Evolutionary conservation across 2,329 filamentous ascomycete species (phyloP), one percentile per base, ranked within the genome.

Genomic region (Paecilomyces variotii): DNA sequence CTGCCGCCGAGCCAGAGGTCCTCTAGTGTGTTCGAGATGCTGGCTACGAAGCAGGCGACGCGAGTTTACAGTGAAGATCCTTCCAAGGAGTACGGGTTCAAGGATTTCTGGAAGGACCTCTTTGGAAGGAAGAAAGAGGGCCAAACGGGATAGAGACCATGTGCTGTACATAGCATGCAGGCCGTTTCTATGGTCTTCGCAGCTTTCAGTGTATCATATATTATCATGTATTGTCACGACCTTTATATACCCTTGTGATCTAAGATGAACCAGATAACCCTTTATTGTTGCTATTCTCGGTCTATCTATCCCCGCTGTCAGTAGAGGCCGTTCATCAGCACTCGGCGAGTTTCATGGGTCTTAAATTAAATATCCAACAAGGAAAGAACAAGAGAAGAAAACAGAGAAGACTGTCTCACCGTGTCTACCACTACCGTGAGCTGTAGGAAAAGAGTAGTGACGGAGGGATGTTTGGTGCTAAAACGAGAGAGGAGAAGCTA

Each of bases 101-200:
- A 83, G 70, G 86, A 97, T 72, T 89, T 96, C 76, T 97, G 91
- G 91, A 84, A 84, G 66, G 93, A 97, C 74, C 70, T 96, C 10
- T 96, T 84, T 69, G 67, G 70, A 7, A 67, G 65, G 57, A 68
- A 69, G 56, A 56, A 56, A 50, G 62, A 50, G 19, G 54, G 25
- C 28, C 30, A 52, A 59, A 61, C 45, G 60, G 56, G 35, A 4
- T 53, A 45, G 57, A 30, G 19, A 50, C 34, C 12, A 12, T 39
- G 26, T 58, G 53, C 54, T 55, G 24, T 60, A 56, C 54, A 54
- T 28, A 49, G n/a, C 7, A 19, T 45, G n/a, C n/a, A 45, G 4
- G n/a, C 19, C n/a, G 3, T 45, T 19, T 24, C 39, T 45, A n/a
- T 4, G 2, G 39, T 32, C 50, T 24, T 49, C 25, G 35, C 25